phyloP scores from a whole-genome alignment of 306 rosid genomes.

The Cajanus cajan region DNA sequence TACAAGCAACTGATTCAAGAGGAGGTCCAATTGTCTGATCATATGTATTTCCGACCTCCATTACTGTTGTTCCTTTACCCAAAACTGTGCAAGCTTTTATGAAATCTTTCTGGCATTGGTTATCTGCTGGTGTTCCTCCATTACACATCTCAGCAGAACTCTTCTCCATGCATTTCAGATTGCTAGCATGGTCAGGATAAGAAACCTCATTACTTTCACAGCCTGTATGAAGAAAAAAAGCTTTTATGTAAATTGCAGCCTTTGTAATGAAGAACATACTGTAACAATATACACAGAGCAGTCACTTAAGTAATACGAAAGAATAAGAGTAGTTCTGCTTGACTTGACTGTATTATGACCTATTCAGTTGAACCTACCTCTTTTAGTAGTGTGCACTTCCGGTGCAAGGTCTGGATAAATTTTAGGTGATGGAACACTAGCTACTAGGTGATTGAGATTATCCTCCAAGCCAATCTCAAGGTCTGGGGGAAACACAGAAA shows the following conservation, averaged over 20 bases:
- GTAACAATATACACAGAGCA: slow-evolving; percentile 4
- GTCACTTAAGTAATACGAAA: slow-evolving; percentile 11
- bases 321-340: neutral
- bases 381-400: slow-evolving; percentile 37
- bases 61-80: slow-evolving; percentile 27
- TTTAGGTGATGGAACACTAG: slow-evolving; percentile 33
- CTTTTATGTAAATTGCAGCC: slow-evolving; percentile 34
- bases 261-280: slow-evolving; percentile 30
- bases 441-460: slow-evolving; percentile 33
- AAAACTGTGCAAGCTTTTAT: slow-evolving; percentile 26
- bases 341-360: neutral
- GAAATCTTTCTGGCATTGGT: slow-evolving; percentile 36
- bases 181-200: slow-evolving; percentile 42
- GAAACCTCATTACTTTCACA: slow-evolving; percentile 47
- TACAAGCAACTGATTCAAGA: slow-evolving; percentile 39
- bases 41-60: slow-evolving; percentile 30
- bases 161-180: slow-evolving; percentile 42
- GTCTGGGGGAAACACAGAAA: slow-evolving; percentile 43
- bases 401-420: slow-evolving; percentile 33
- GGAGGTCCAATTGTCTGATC: slow-evolving; percentile 38
- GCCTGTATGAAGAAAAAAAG: slow-evolving; percentile 38
- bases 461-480: slow-evolving; percentile 46
- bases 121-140: slow-evolving; percentile 41
- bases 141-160: slow-evolving; percentile 44
- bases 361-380: slow-evolving; percentile 44